Percentiles rank a stretch among this genome's conserved stretches.
Evolutionary conservation across 2,329 filamentous ascomycete genomes (phyloP).

Genomic region (Diaporthe citri): DNA sequence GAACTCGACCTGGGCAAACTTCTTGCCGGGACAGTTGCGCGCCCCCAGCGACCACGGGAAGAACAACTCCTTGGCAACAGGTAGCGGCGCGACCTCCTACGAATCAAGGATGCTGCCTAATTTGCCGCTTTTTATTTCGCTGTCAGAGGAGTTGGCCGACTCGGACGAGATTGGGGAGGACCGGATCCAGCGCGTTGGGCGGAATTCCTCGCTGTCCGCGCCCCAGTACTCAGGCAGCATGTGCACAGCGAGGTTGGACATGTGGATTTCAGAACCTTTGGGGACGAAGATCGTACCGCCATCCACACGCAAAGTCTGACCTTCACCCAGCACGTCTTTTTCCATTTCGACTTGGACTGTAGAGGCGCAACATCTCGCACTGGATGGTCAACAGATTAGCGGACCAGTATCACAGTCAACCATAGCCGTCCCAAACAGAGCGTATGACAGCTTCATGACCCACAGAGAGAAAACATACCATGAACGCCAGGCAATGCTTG

Average conservation of each 20-base stretch:
- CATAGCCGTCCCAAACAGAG: too few relatives aligned
- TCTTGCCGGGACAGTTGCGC: conserved; percentile 30
- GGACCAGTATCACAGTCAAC: not conserved
- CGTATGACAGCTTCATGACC: too few relatives aligned
- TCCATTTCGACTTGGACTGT: conserved; percentile 17
- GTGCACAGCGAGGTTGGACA: conserved; percentile 24
- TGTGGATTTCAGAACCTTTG: conserved; percentile 9
- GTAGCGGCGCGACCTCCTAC: conserved; percentile 1
- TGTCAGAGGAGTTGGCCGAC: too few relatives aligned
- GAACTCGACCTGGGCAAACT: conserved; percentile 33
- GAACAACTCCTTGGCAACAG: conserved; percentile 19
- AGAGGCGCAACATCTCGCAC: conserved; percentile 37
- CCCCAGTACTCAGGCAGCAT: conserved; percentile 28
- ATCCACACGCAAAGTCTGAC: conserved; percentile 11
- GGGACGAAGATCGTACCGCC: conserved; percentile 13
- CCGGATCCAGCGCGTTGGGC: conserved; percentile 34
- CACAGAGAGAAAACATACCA: not conserved
- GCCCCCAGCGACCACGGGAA: conserved; percentile 20
- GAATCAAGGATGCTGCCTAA: not conserved
- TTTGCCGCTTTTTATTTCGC: not conserved
- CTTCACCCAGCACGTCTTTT: conserved; percentile 11
- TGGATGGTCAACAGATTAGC: not conserved
- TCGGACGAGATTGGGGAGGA: not conserved
- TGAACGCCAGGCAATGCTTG: conserved; percentile 34
- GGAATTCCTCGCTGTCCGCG: conserved; percentile 4